Conservation (phyloP, 1,139 yeast genomes). For the Debaryomyces coudertii region DNA sequence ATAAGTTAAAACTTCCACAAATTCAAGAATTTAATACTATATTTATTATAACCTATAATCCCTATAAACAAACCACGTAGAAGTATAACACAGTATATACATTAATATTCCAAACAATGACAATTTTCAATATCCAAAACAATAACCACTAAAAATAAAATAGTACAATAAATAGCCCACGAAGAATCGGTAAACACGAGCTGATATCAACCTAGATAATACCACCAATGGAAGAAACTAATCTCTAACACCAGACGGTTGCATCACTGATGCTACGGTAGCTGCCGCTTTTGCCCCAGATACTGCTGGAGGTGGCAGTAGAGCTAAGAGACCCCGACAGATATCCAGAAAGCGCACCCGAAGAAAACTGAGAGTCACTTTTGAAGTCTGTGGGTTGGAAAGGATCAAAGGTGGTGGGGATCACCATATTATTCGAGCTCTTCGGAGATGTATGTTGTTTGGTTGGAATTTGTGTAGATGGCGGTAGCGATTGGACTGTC, state of each 20-base stretch:
- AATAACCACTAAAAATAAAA: constrained; percentile 3
- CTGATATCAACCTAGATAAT: neutral
- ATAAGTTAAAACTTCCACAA: constrained; percentile 5
- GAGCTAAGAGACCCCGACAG: constrained; percentile 4
- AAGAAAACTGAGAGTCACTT: neutral
- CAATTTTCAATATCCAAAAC: neutral
- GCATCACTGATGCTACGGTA: constrained; percentile 17
- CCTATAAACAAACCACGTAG: constrained; percentile 9
- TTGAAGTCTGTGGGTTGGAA: constrained; percentile 23
- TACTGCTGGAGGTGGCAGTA: constrained; percentile 4
- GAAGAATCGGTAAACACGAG: neutral
- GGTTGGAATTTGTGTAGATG: neutral
- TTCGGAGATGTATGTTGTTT: neutral
- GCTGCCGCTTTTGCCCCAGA: constrained; percentile 13
- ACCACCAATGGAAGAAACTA: neutral
- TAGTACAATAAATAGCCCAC: constrained; percentile 2
- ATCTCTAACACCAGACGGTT: constrained; percentile 23
- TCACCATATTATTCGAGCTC: neutral
- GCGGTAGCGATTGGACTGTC: neutral
- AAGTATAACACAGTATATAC: neutral
- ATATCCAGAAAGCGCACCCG: neutral
- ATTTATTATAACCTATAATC: constrained; percentile 5
- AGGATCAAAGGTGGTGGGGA: constrained; percentile 22
- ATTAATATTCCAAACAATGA: neutral
- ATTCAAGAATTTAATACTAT: neutral